phyloP scores from a whole-genome alignment of 441 rosid species.

The Euphorbia corollata region DNA sequence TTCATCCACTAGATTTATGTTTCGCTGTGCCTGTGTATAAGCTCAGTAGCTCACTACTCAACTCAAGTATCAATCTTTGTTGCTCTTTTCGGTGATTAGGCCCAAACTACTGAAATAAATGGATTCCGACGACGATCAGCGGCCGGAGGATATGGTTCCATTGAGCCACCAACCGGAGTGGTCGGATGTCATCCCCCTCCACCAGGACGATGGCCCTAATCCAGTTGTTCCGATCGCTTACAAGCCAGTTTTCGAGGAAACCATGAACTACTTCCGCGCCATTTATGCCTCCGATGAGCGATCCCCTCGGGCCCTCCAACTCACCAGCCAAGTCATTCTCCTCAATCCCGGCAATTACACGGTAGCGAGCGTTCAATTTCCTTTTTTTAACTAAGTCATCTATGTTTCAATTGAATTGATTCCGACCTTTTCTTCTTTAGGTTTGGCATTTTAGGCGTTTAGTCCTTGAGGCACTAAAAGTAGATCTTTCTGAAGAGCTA shows the following conservation, averaged over 20 bases:
- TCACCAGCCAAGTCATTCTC: conserved; percentile 54
- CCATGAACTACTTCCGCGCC: conserved; percentile 91
- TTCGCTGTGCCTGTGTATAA: too few relatives aligned
- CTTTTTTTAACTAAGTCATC: background rate
- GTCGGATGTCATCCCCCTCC: conserved; percentile 65
- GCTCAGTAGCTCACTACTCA: too few relatives aligned
- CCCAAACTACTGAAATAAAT: conserved; percentile 8
- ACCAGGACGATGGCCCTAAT: conserved; percentile 81
- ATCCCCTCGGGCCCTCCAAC: conserved; percentile 66
- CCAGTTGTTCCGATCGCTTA: conserved; percentile 83
- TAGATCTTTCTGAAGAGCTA: conserved; percentile 48
- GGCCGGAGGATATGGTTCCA: conserved; percentile 24
- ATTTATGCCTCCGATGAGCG: conserved; percentile 62
- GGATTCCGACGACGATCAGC: conserved; percentile 33
- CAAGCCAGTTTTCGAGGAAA: conserved; percentile 70
- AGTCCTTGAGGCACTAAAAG: conserved; percentile 48
- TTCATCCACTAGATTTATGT: too few relatives aligned
- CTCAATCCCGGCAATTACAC: conserved; percentile 87
- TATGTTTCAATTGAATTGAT: background rate
- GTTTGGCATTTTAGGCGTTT: conserved; percentile 93
- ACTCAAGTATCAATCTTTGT: background rate
- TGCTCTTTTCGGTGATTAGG: background rate
- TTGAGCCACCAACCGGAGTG: conserved; percentile 61
- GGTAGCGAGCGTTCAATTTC: conserved; percentile 28
- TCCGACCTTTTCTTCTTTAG: conserved; percentile 27